Percentiles rank a stretch among this genome's conserved stretches.
Evolutionary conservation across 768 basidiomycete species (phyloP).

Genomic region (Trichaptum fuscoviolaceum): DNA sequence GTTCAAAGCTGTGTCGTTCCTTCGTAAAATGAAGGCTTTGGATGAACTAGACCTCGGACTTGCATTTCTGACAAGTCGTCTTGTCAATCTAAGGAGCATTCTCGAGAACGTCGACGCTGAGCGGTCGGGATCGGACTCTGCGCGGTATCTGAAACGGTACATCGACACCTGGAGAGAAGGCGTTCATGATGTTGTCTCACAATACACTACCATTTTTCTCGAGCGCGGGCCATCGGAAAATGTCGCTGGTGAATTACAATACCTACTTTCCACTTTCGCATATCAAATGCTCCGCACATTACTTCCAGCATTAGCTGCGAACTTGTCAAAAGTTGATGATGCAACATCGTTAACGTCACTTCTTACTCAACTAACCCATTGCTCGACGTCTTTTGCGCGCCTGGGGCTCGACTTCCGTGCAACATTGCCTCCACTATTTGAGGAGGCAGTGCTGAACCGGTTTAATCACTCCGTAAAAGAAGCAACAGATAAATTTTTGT

Average conservation of each 20-base stretch:
- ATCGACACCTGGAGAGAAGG: slow-evolving; percentile 90
- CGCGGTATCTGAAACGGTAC: slow-evolving; percentile 77
- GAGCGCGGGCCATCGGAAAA: slow-evolving; percentile 44
- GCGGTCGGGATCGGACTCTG: slow-evolving; percentile 45
- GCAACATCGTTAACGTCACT: slow-evolving; percentile 70
- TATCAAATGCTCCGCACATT: slow-evolving; percentile 61
- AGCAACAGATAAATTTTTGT: slow-evolving; percentile 25
- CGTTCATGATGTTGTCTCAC: slow-evolving; percentile 87
- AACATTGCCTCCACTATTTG: slow-evolving; percentile 61
- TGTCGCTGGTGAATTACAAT: slow-evolving; percentile 30
- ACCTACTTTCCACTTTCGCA: slow-evolving; percentile 60
- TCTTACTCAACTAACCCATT: slow-evolving; percentile 91
- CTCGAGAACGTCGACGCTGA: slow-evolving; percentile 46
- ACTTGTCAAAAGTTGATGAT: slow-evolving; percentile 55
- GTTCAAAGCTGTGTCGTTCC: slow-evolving; percentile 85
- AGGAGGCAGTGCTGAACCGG: slow-evolving; percentile 52
- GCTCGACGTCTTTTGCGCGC: slow-evolving; percentile 86
- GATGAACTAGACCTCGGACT: slow-evolving; percentile 73
- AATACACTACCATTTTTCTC: slow-evolving; percentile 86
- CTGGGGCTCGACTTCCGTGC: slow-evolving; percentile 86
- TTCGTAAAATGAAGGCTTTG: slow-evolving; percentile 77
- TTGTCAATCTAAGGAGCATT: slow-evolving; percentile 53
- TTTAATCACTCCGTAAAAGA: slow-evolving; percentile 47
- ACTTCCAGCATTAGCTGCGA: slow-evolving; percentile 55
- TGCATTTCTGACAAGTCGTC: slow-evolving; percentile 74